Percentiles rank a stretch among this genome's conserved stretches.
These are phyloP conservation scores for Verbascum thapsus DNA, from an alignment of 257 asterid species.

Conservation along the genomic window DNA sequence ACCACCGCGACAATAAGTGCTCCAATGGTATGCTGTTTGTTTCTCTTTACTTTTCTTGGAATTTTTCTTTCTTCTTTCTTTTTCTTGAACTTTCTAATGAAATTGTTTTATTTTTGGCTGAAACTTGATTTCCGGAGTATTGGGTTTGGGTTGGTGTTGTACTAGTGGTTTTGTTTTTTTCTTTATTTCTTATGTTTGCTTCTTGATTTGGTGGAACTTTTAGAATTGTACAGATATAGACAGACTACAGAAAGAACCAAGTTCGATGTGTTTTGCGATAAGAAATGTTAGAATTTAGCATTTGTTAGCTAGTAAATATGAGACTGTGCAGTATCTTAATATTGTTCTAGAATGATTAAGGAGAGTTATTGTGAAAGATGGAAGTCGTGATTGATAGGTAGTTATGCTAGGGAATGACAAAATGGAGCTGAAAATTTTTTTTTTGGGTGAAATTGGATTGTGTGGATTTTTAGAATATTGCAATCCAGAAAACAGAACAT, in stretches of 20 bases:
- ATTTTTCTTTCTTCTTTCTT: neutral
- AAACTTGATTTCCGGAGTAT: neutral
- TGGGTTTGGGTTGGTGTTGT: slow-evolving; percentile 1
- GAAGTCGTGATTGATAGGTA: no score
- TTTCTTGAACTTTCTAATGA: slow-evolving; percentile 1
- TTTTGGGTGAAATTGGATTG: no score
- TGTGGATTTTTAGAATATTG: no score
- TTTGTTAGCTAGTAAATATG: no score
- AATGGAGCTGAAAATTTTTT: no score
- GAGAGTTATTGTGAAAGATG: no score
- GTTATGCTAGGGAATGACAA: no score
- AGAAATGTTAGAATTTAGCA: no score
- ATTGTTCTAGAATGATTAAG: neutral
- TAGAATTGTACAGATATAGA: slow-evolving; percentile 2
- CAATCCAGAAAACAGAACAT: no score
- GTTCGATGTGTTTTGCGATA: no score
- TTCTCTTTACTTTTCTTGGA: neutral
- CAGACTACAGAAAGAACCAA: neutral
- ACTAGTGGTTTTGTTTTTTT: neutral
- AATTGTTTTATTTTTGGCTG: no score
- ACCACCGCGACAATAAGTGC: slow-evolving; percentile 42
- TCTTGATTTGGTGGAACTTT: slow-evolving; percentile 19
- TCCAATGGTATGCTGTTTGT: slow-evolving; percentile 44
- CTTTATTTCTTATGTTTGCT: neutral
- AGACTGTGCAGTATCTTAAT: neutral